Evolutionary conservation across 108 stramenopile species (phyloP).

Genomic region (Skeletonema costatum): DNA sequence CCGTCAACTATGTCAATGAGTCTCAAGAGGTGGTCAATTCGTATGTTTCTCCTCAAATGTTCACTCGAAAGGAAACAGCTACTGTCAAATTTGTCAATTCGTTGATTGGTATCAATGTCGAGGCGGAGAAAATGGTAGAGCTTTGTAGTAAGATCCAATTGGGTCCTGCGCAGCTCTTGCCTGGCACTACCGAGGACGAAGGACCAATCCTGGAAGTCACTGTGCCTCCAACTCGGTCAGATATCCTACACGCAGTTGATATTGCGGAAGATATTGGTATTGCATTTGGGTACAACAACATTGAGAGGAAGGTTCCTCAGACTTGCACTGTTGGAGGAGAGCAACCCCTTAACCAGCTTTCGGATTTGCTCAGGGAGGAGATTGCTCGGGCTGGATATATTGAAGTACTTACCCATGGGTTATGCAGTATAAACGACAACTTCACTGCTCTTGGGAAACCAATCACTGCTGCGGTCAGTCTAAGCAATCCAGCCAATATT

Average conservation of each 20-base stretch:
- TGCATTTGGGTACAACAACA: conserved; percentile 99
- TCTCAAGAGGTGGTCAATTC: conserved; percentile 57
- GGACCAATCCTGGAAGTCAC: conserved; percentile 86
- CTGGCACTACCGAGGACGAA: conserved; percentile 46
- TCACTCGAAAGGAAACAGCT: conserved; percentile 70
- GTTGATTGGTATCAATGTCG: conserved; percentile 87
- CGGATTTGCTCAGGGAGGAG: conserved; percentile 96
- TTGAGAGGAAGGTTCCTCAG: conserved; percentile 85
- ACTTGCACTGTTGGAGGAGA: conserved; percentile 87
- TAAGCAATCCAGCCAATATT: conserved; percentile 96
- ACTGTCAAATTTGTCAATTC: conserved; percentile 87
- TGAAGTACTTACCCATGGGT: conserved; percentile 91
- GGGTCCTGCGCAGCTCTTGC: conserved; percentile 82
- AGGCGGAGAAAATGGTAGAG: conserved; percentile 72
- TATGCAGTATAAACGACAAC: conserved; percentile 92
- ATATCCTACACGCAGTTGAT: conserved; percentile 97
- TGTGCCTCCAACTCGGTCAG: conserved; percentile 96
- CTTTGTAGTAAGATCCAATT: conserved; percentile 97
- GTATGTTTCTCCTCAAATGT: conserved; percentile 79
- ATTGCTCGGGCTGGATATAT: conserved; percentile 94
- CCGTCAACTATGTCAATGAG: conserved; percentile 87
- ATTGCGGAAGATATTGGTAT: conserved; percentile 99
- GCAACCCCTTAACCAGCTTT: conserved; percentile 88
- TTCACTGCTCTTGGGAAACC: conserved; percentile 85
- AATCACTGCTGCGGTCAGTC: conserved; percentile 75